Percentiles rank a stretch among this genome's conserved stretches.
These are phyloP conservation scores for Leucaena leucocephala DNA, from an alignment of 306 rosid genomes.

Conservation along the genomic window DNA sequence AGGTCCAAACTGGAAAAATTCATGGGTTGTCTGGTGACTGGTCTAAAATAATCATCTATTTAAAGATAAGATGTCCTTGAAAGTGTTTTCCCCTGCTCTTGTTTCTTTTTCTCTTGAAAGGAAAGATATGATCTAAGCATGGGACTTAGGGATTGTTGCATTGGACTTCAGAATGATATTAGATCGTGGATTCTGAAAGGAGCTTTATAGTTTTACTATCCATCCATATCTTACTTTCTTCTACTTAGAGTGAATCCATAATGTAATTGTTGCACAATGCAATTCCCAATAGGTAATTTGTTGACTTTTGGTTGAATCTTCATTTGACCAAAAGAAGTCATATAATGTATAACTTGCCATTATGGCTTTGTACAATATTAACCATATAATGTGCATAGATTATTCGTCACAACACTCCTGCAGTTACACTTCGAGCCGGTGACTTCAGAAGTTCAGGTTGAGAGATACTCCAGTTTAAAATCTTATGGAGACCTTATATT, in stretches of 20 bases:
- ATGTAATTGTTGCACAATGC: background rate
- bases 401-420: background rate
- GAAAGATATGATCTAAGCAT: background rate
- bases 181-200: background rate
- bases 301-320: background rate
- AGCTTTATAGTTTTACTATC: conserved; percentile 4
- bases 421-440: background rate
- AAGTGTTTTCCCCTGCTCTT: background rate
- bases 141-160: background rate
- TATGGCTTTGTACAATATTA: background rate
- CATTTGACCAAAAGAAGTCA: background rate
- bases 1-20: background rate
- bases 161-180: background rate
- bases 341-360: background rate
- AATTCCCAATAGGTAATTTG: background rate
- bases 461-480: background rate
- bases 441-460: background rate
- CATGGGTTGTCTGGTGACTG: conserved; percentile 1
- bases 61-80: background rate
- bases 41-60: background rate
- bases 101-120: background rate
- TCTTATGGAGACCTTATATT: conserved; percentile 8
- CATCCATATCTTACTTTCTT: background rate
- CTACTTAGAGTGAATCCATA: background rate
- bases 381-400: background rate